phyloP scores from a whole-genome alignment of 225 moss, liverwort and hornwort species.

The Marchantia paleacea region DNA sequence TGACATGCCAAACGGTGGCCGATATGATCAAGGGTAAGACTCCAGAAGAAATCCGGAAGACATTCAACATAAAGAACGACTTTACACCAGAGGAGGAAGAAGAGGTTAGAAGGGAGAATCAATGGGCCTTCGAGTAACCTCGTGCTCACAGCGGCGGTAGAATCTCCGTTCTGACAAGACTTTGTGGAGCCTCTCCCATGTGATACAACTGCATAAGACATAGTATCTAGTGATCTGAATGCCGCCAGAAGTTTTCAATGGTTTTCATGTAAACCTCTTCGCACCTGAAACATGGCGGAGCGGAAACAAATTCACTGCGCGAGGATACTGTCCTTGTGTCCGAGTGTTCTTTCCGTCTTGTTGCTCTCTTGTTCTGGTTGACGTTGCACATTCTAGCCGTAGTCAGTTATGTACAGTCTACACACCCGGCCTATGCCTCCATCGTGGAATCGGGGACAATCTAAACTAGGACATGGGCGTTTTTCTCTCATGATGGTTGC shows the following conservation, averaged over 20 bases:
- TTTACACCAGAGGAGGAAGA: constrained; percentile 33
- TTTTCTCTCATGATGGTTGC: constrained; percentile 4
- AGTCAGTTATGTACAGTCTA: constrained; percentile 15
- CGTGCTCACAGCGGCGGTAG: not conserved
- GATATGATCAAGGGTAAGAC: constrained; percentile 53
- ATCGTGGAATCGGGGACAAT: not conserved
- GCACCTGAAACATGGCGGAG: not conserved
- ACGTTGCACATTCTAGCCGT: not conserved
- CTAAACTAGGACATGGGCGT: constrained; percentile 2
- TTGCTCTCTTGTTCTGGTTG: not conserved
- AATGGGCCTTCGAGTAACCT: constrained; percentile 18
- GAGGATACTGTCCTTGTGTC: not conserved
- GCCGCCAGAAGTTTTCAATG: not conserved
- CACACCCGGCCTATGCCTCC: constrained; percentile 1
- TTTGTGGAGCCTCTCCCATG: not conserved
- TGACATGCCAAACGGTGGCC: constrained; percentile 47
- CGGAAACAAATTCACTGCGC: constrained; percentile 8
- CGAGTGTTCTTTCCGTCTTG: not conserved
- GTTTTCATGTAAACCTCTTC: constrained; percentile 1
- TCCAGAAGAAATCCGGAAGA: constrained; percentile 48
- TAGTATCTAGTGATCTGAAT: not conserved
- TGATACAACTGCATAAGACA: not conserved
- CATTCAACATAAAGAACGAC: constrained; percentile 47
- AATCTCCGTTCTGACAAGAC: not conserved
- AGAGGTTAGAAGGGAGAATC: constrained; percentile 15